Conservation (phyloP, 1,284 basidiomycete genomes). For the Cryptococcus sp. region DNA sequence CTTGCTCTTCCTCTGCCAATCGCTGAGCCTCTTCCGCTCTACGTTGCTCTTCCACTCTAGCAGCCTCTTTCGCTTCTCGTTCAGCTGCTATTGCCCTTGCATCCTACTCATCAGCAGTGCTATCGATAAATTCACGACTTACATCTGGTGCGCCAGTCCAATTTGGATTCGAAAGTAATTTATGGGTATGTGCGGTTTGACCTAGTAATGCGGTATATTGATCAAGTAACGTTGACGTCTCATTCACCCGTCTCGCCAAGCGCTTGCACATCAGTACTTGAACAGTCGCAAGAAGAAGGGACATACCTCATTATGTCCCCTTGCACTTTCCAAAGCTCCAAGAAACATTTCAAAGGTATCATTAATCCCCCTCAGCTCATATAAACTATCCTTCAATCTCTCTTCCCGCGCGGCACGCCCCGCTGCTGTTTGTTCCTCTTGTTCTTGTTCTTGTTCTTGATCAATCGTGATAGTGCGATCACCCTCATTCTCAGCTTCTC, state of each 20-base stretch:
- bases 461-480: conserved; percentile 5
- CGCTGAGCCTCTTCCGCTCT: conserved; percentile 15
- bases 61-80: conserved; percentile 12
- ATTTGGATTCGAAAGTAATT: conserved; percentile 33
- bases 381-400: conserved; percentile 36
- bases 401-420: conserved; percentile 21
- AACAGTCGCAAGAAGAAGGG: background rate
- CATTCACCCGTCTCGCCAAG: conserved; percentile 36
- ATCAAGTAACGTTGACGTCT: conserved; percentile 41
- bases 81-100: conserved; percentile 26
- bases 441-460: background rate
- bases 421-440: background rate
- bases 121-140: conserved; percentile 10
- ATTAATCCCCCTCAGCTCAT: conserved; percentile 44
- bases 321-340: conserved; percentile 33
- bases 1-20: conserved; percentile 19
- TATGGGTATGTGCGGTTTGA: conserved; percentile 44
- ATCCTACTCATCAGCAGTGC: conserved; percentile 15
- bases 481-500: background rate
- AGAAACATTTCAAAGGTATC: conserved; percentile 43
- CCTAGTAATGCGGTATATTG: conserved; percentile 42
- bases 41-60: conserved; percentile 11
- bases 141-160: conserved; percentile 46
- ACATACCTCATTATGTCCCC: conserved; percentile 44
- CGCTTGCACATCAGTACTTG: conserved; percentile 19